Conservation (phyloP, 2,329 filamentous ascomycete genomes). For the Fusarium aywerte region DNA sequence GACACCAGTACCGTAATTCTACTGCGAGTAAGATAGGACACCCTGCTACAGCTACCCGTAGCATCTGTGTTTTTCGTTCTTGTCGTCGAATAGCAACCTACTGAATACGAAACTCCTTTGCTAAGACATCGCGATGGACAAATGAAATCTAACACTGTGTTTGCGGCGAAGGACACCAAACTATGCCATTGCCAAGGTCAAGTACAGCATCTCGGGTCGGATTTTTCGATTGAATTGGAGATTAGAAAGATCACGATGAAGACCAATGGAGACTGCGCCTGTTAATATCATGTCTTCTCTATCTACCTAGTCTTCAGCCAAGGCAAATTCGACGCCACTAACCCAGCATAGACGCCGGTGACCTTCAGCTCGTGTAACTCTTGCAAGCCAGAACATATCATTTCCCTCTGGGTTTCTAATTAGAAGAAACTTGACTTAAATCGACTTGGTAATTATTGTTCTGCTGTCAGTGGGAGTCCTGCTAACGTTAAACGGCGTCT, state of each 20-base stretch:
- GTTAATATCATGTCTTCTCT: neutral
- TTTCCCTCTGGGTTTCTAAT: too few species aligned
- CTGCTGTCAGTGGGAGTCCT: neutral
- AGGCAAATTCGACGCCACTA: slow-evolving; percentile 13
- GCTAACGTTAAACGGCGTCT: neutral
- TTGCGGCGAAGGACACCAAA: too few species aligned
- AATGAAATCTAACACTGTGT: too few species aligned
- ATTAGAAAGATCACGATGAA: too few species aligned
- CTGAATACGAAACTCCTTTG: slow-evolving; percentile 5
- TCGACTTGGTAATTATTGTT: too few species aligned
- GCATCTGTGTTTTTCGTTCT: neutral
- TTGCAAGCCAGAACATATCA: fast-evolving
- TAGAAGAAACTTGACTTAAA: too few species aligned
- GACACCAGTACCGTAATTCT: neutral
- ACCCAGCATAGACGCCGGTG: neutral
- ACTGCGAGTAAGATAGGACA: neutral
- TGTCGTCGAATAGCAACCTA: neutral
- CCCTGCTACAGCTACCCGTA: neutral
- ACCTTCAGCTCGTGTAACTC: neutral
- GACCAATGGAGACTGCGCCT: too few species aligned
- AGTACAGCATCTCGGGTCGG: too few species aligned
- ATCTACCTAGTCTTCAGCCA: slow-evolving; percentile 18
- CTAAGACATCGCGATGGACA: too few species aligned
- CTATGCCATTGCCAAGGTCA: too few species aligned
- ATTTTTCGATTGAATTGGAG: too few species aligned